phyloP scores from a whole-genome alignment of 495 filamentous ascomycete genomes.

The Tuber umbilicatum region DNA sequence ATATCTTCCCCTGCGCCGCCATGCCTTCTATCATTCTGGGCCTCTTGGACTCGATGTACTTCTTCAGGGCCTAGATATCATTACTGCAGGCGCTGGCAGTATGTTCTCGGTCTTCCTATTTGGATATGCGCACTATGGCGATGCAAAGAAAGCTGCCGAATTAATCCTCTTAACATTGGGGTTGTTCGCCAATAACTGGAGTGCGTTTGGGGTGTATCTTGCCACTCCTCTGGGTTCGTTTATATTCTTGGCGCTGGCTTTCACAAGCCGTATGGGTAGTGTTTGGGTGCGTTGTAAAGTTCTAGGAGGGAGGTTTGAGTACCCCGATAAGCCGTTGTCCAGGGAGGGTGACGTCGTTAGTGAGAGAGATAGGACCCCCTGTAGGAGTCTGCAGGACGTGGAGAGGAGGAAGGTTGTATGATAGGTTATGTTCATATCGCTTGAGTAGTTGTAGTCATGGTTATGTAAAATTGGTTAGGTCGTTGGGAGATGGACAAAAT shows the following conservation, averaged over 20 bases:
- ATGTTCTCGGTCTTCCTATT: constrained; percentile 70
- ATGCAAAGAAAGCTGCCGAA: constrained; percentile 56
- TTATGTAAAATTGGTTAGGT: not conserved
- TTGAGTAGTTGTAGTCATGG: not conserved
- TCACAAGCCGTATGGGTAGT: constrained; percentile 50
- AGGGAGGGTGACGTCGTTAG: not conserved
- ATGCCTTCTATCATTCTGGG: constrained; percentile 65
- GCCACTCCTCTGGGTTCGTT: constrained; percentile 61
- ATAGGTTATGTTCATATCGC: not conserved
- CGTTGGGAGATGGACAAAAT: not conserved
- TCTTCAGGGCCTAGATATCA: constrained; percentile 67
- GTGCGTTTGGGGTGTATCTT: constrained; percentile 65
- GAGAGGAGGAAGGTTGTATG: not conserved
- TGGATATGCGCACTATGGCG: constrained; percentile 61
- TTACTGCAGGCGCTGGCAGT: constrained; percentile 64
- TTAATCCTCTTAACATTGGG: constrained; percentile 62
- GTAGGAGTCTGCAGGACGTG: not conserved
- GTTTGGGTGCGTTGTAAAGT: constrained; percentile 50
- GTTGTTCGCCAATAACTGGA: constrained; percentile 65
- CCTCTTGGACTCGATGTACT: constrained; percentile 52
- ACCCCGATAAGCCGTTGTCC: constrained; percentile 48
- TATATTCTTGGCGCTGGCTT: constrained; percentile 59
- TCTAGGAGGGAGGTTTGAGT: constrained; percentile 54
- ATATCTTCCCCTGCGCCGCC: constrained; percentile 62
- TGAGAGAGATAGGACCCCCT: not conserved